Evolutionary conservation across 1,284 basidiomycete genomes (phyloP).

Genomic region (Porogramme epimiltina): DNA sequence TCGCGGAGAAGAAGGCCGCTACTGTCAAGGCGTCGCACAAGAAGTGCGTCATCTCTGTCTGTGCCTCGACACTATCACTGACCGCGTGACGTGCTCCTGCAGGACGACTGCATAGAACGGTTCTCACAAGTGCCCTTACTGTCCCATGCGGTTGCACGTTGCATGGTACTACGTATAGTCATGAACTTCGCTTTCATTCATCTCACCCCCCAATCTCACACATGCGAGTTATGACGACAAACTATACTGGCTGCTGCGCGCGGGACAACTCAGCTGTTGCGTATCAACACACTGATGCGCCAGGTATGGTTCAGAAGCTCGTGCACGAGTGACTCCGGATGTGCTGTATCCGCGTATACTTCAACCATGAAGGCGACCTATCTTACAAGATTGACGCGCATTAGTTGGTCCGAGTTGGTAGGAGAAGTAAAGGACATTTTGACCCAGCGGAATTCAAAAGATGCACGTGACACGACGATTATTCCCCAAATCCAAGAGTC

Average conservation of each 20-base stretch:
- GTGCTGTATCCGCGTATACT: too few species aligned
- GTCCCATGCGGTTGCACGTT: slow-evolving; percentile 24
- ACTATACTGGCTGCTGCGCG: slow-evolving; percentile 14
- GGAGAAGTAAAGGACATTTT: too few species aligned
- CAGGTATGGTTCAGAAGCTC: too few species aligned
- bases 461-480: too few species aligned
- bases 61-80: neutral
- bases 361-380: too few species aligned
- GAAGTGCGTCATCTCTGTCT: slow-evolving; percentile 44
- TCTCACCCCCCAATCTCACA: slow-evolving; percentile 20
- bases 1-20: slow-evolving; percentile 89
- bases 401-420: too few species aligned
- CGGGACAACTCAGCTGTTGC: too few species aligned
- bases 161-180: slow-evolving; percentile 24
- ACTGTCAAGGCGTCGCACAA: slow-evolving; percentile 78
- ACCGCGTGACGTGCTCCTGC: neutral
- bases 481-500: too few species aligned
- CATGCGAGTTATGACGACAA: slow-evolving; percentile 24
- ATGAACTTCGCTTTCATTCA: slow-evolving; percentile 21
- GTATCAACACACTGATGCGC: too few species aligned
- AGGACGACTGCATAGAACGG: slow-evolving; percentile 21
- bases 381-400: too few species aligned
- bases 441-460: too few species aligned
- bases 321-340: too few species aligned
- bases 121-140: slow-evolving; percentile 7